Base-by-base conservation (phyloP, 352 stramenopile species). In the Thalassiosira sp. region DNA sequence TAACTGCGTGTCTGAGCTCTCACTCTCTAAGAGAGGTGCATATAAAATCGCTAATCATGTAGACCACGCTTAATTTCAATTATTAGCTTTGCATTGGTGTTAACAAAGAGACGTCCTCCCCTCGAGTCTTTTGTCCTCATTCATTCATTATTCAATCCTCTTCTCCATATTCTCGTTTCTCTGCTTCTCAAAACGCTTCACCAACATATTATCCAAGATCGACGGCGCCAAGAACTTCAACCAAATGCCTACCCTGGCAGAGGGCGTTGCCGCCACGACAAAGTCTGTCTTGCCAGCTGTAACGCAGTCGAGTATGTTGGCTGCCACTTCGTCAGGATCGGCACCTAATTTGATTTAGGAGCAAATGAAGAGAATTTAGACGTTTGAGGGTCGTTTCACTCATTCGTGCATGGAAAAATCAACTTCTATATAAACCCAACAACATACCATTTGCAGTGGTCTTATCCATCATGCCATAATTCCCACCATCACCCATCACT, bases 391-490 rank as follows among this genome's bases (percentile, higher is more conserved):
- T 20, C 31, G 22, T 24, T 31, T 15, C 11, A 33, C n/a, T n/a
- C n/a, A n/a, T n/a, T n/a, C n/a, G n/a, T n/a, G n/a, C n/a, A n/a
- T n/a, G n/a, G n/a, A n/a, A n/a, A 31, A 56, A 46, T 7, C 49
- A 45, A 51, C 15, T 7, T 22, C 2, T n/a, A 15, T 15, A 3
- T 33, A 51, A 49, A 54, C 8, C 18, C 3, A 52, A 52, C 3
- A 27, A 75, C 72, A 18, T 59, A 80, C 85, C 86, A 58, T 75
- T 81, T 0, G 79, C 87, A 11, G 90, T 94, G 0, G 87, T 87
- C 3, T 70, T 64, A 72, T 94, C 90, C 66, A 89, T 89, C 24
- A 86, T 80, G 16, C 78, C 82, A 67, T 94, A 86, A 11, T 40
- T 24, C 15, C n/a, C 73, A 22, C 88, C 86, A 76, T 92, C 84